These are phyloP conservation scores for Tillandsia leiboldiana DNA, from an alignment of 176 grass and related monocot genomes.

Conservation along the genomic window DNA sequence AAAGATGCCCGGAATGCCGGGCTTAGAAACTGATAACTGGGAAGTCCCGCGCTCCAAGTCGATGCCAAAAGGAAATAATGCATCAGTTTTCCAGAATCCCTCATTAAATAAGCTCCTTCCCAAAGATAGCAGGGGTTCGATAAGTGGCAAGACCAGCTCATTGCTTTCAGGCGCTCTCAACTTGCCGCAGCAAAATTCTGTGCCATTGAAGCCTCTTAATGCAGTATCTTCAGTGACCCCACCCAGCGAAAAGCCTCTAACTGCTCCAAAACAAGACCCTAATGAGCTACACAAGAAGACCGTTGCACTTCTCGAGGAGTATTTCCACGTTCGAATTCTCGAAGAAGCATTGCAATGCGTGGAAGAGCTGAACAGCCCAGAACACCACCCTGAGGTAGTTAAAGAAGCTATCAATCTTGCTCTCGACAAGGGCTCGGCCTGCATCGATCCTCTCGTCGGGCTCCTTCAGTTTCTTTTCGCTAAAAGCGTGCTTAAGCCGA, in stretches of 20 bases:
- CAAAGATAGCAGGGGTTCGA: constrained; percentile 53
- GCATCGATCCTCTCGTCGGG: constrained; percentile 50
- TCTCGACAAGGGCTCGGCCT: constrained; percentile 60
- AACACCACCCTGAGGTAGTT: constrained; percentile 71
- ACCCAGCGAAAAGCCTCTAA: constrained; percentile 21
- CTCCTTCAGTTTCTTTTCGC: constrained; percentile 56
- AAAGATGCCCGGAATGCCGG: constrained; percentile 99
- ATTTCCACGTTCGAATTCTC: constrained; percentile 63
- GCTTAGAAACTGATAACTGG: constrained; percentile 80
- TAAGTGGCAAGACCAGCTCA: constrained; percentile 66
- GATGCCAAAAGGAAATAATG: constrained; percentile 49
- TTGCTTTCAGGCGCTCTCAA: constrained; percentile 34
- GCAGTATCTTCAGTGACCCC: constrained; percentile 27
- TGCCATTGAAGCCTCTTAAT: constrained; percentile 27
- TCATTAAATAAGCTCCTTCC: constrained; percentile 67
- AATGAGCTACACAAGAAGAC: constrained; percentile 71
- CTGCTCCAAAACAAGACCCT: constrained; percentile 30
- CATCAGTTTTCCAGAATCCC: constrained; percentile 20
- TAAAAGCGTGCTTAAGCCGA: constrained; percentile 52
- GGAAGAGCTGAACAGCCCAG: constrained; percentile 71
- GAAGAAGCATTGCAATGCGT: constrained; percentile 93
- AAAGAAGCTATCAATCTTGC: constrained; percentile 87
- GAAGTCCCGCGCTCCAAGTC: constrained; percentile 82
- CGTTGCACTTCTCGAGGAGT: constrained; percentile 82
- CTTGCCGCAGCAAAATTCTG: constrained; percentile 32